Percentiles rank a stretch among this genome's conserved stretches.
Conservation (phyloP, 345 rosid species). For the Noccaea caerulescens region DNA sequence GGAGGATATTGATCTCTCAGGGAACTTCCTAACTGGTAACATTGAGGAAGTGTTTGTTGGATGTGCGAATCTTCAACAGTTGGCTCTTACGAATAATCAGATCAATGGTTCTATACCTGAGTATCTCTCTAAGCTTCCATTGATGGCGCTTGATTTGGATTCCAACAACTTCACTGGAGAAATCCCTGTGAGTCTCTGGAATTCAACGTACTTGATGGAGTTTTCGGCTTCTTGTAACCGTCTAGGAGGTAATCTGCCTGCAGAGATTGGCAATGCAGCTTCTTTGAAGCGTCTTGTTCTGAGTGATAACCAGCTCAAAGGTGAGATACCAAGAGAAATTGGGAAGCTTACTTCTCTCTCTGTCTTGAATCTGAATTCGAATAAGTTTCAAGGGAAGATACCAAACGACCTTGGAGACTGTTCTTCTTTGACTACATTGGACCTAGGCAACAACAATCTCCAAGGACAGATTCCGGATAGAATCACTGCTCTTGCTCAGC, state of each 20-base stretch:
- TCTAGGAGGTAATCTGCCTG: slow-evolving; percentile 61
- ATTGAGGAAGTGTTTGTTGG: slow-evolving; percentile 61
- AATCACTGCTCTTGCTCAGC: slow-evolving; percentile 61
- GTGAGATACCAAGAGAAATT: slow-evolving; percentile 69
- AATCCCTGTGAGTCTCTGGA: slow-evolving; percentile 70
- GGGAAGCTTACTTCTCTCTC: slow-evolving; percentile 69
- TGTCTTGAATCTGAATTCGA: slow-evolving; percentile 72
- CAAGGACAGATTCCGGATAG: slow-evolving; percentile 68
- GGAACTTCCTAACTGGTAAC: slow-evolving; percentile 57
- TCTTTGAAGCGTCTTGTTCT: slow-evolving; percentile 67
- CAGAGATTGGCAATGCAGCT: slow-evolving; percentile 65
- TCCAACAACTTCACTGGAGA: slow-evolving; percentile 74
- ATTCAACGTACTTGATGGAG: slow-evolving; percentile 64
- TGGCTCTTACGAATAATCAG: slow-evolving; percentile 59
- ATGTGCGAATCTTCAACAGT: slow-evolving; percentile 67
- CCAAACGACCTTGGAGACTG: slow-evolving; percentile 75
- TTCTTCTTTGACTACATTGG: slow-evolving; percentile 67
- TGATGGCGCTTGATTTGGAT: slow-evolving; percentile 74
- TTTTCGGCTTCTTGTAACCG: slow-evolving; percentile 70
- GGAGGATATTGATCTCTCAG: slow-evolving; percentile 61
- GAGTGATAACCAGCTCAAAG: slow-evolving; percentile 59
- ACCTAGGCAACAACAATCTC: slow-evolving; percentile 76
- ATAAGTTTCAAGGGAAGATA: slow-evolving; percentile 64
- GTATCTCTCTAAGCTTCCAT: slow-evolving; percentile 68
- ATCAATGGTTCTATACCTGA: slow-evolving; percentile 65